Base-by-base conservation (phyloP, 2,329 filamentous ascomycete genomes). In the Trichoderma harzianum region DNA sequence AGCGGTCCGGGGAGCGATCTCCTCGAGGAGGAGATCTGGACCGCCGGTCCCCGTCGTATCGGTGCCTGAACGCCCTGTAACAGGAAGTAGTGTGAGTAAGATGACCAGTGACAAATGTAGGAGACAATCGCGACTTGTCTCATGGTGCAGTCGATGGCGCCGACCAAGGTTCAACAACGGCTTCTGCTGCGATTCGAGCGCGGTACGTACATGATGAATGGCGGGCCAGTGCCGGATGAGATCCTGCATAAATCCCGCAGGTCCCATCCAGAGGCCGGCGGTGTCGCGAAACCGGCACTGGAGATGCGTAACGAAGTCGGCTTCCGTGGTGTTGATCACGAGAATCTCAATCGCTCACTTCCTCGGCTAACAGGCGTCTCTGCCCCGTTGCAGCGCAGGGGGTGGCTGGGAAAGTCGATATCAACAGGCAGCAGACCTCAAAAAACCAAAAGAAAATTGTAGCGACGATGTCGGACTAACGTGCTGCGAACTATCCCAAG, bases 1-100 rank as follows among this genome's bases (percentile, higher is more conserved):
- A 93, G 72, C 90, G 88, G 75, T 90, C 89, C 64, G 91, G 90
- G 30, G 91, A 93, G 75, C 92, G 87, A 77, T 93, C 91, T 78
- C 91, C 34, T 36, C 34, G 34, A 36, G 34, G 86, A 73, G 88
- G 86, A 76, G 87, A 92, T 79, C 89, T 87, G 74, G 89, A 91
- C 81, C 86, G 88, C 79, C 86, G 88, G 78, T 89, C 87, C 79
- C 86, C 85, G 78, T 91, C 89, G 82, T 90, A 90, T 77, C 89
- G 87, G 78, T 89, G 88, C 83, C 87, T 85, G 74, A 83, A 86
- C 76, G 82, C 80, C 87, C 86, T 87, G 76, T 21, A 26, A 28
- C n/a, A 28, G n/a, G 32, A 21, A 18, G 24, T 14, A 55, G 18
- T 18, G 55, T 71, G 47, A 47, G 73, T 75, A 55, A 75, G 32